Evolutionary conservation across 768 basidiomycete genomes (phyloP).

Genomic region (Psilocybe sp.): DNA sequence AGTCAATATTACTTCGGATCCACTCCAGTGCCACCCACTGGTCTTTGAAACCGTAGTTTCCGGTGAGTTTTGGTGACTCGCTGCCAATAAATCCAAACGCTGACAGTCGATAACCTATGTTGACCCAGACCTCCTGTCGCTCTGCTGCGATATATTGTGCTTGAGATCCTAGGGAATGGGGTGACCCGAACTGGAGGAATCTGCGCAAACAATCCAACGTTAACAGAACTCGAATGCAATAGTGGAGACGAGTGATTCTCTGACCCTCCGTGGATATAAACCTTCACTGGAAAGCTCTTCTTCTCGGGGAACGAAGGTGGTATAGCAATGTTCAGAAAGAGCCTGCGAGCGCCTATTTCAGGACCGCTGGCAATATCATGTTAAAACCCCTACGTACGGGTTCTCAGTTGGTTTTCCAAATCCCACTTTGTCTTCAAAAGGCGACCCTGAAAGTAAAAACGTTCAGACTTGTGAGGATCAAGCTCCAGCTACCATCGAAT

Average conservation of each 20-base stretch:
- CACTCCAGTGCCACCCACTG: constrained; percentile 78
- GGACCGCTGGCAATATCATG: neutral
- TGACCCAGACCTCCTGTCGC: constrained; percentile 69
- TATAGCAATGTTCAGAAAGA: constrained; percentile 63
- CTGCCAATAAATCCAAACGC: constrained; percentile 75
- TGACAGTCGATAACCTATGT: constrained; percentile 74
- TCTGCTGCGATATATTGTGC: constrained; percentile 67
- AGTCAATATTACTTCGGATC: constrained; percentile 63
- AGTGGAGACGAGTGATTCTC: constrained; percentile 3
- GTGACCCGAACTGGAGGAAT: constrained; percentile 78
- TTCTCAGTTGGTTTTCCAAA: constrained; percentile 68
- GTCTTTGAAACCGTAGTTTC: constrained; percentile 85
- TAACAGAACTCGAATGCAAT: neutral
- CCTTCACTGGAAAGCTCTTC: constrained; percentile 56
- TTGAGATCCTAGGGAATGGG: constrained; percentile 57
- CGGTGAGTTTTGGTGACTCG: constrained; percentile 56
- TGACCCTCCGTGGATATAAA: constrained; percentile 79
- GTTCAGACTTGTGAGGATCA: neutral
- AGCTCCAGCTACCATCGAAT: neutral
- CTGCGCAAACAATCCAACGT: constrained; percentile 28
- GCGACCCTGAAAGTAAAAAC: constrained; percentile 31
- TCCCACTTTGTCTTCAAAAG: constrained; percentile 60
- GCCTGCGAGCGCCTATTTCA: constrained; percentile 27
- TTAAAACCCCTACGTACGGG: constrained; percentile 40
- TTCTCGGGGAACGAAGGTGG: constrained; percentile 50